Evolutionary conservation across 371 early-diverging fungal species (phyloP), one percentile per base, ranked within the genome.

Genomic region (Scutellospora calospora): DNA sequence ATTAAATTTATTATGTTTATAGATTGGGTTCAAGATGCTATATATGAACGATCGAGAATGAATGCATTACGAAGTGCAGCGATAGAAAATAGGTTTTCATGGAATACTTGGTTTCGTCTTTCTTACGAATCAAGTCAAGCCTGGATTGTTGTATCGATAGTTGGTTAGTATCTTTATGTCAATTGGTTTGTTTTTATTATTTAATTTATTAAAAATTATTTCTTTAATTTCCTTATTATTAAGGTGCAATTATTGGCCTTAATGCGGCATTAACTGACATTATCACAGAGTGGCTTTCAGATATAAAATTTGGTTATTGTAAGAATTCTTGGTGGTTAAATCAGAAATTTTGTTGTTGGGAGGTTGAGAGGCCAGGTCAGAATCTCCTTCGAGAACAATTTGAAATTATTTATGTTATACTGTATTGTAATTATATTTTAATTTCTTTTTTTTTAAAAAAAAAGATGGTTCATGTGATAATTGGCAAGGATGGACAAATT

Each of bases 341-440:
- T 84, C 92, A 94, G 82, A 95, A 97, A 85, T 98, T 98, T 86
- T 98, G 98, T 86, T 98, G 98, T 84, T 97, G 96, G 97, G 92
- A 93, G 75, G 87, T 92, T 14, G 91, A 88, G 84, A 84, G 87
- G 49, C 83, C 87, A 84, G 88, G 90, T 90, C 82, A 59, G 76
- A 79, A 85, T 55, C 87, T 94, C 94, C 4, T 38, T 22, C n/a
- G 5, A 65, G 84, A 80, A 45, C 14, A 27, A 80, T 5, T 66
- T 84, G 18, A 81, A 84, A 22, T 6, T 27, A 38, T 55, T n/a
- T 55, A 73, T 54, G 0, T 41, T 41, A 31, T 54, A 1, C 29
- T 41, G 2, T 6, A 27, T 66, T 31, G 12, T 66, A 66, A 33
- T 54, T 29, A 12, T 59, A 38, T 49, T 77, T 76, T 27, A 60